Evolutionary conservation across 2,329 filamentous ascomycete species (phyloP), one percentile per base, ranked within the genome.

Genomic region (Cryoendolithus antarcticus): DNA sequence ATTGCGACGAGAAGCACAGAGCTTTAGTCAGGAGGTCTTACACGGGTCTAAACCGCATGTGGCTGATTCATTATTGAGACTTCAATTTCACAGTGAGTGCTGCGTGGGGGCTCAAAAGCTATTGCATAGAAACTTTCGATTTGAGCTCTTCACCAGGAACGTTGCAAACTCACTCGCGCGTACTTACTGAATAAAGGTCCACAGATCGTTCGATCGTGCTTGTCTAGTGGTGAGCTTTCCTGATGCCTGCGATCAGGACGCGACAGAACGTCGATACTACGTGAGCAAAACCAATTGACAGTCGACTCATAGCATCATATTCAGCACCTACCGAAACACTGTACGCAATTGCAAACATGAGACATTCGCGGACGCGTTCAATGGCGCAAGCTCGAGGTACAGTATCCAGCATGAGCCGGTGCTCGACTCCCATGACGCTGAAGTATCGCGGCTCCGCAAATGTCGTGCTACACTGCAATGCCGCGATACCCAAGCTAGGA

Each of bases 381-480:
- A 37, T 24, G 29, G 29, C 29, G 24, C 41, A 43, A 42, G 41
- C 37, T 42, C 41, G 42, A 46, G 38, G 43, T 44, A 44, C 32
- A 28, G 34, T 37, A 28, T 35, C 41, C 39, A 50, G 55, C 54
- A 57, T 58, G 55, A 54, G 55, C 56, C 55, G 56, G 55, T 58
- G 56, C 54, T 55, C 34, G 39, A 39, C 37, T 39, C 9, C 11
- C 37, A 39, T 34, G 13, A 13, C 10, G 13, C 27, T 9, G 33
- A 13, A 31, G 7, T 32, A 34, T 40, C 9, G 38, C 29, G 30
- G 19, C 38, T 13, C 9, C 19, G 38, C 19, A 30, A 33, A 11
- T 32, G 39, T 41, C 24, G 24, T 27, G 24, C 24, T 6, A 27
- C 24, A 27, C 24, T 27, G 24, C 24, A 27, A 7, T 8, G 24